phyloP scores from a whole-genome alignment of 225 moss, liverwort and hornwort genomes.

The Neckera pumila region DNA sequence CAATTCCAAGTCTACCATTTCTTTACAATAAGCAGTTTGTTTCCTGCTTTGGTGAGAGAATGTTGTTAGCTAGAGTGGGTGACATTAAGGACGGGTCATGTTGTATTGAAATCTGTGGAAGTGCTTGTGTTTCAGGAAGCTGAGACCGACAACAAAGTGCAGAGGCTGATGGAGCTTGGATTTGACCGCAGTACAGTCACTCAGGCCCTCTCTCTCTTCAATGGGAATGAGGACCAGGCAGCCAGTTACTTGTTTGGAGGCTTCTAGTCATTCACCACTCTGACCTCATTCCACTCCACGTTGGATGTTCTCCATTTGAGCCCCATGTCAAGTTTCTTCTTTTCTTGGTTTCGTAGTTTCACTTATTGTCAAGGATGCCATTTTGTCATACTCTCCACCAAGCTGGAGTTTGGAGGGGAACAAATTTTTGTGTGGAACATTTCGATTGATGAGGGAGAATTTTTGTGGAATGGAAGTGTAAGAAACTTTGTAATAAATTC shows the following conservation, averaged over 20 bases:
- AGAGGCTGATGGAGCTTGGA: slow-evolving; percentile 84
- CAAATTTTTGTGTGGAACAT: neutral
- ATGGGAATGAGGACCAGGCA: slow-evolving; percentile 50
- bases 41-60: neutral
- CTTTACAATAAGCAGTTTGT: neutral
- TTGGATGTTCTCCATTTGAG: neutral
- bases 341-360: neutral
- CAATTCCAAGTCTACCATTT: neutral
- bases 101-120: neutral
- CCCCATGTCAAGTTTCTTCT: neutral
- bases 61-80: neutral
- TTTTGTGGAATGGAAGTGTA: neutral
- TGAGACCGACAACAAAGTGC: slow-evolving; percentile 48
- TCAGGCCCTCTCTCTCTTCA: slow-evolving; percentile 62
- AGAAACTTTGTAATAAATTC: neutral
- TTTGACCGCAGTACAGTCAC: slow-evolving; percentile 55
- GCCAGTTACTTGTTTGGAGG: slow-evolving; percentile 47
- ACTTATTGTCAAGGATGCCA: neutral
- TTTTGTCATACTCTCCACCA: neutral
- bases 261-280: slow-evolving; percentile 4
- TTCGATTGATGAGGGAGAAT: neutral
- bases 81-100: neutral
- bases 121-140: slow-evolving; percentile 16
- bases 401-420: neutral
- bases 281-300: neutral